Base-by-base conservation (phyloP, 2,329 filamentous ascomycete species). In the Berkeleyomyces basicola region DNA sequence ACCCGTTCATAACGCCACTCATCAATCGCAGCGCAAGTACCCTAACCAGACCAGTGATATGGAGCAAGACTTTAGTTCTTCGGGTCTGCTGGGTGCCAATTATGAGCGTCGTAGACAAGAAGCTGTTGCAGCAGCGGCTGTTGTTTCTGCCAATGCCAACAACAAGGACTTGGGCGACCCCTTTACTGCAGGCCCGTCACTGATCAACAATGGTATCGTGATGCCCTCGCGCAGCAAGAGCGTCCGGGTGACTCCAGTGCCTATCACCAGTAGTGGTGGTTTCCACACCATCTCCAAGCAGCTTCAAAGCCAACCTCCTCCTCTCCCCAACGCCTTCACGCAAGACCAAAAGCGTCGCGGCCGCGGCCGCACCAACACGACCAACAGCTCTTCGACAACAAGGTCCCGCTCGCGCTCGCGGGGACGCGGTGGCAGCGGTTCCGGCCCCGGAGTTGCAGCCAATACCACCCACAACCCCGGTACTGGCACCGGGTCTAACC, bases 151-250 rank as follows among this genome's bases (percentile, higher is more conserved):
- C 74, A 3, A 74, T 33, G 33, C 39, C 55, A 76, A 65, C 71
- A 71, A 58, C 70, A 72, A 66, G 65, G 65, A 66, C 51, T 63
- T 66, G 5, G 71, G 72, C 9, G 67, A 70, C 40, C 69, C 80
- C 7, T 85, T 85, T 68, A 81, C 75, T 3, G 75, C 79, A 6
- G 83, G 81, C 0, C 77, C 81, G 1, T 83, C 78, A 7, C 74
- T 85, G 1, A 69, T 85, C 23, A 83, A 81, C 66, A 74, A 70
- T 14, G 68, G 66, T 14, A 59, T 61, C 42, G 47, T 31, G 6
- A 14, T 61, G 59, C 59, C 59, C 7, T 61, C 59, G n/a, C 59
- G 59, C n/a, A 61, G 59, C 44, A 61, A 61, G 31, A 61, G 59
- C 11, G 47, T 43, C n/a, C 59, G 47, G n/a, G 44, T 61, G 9